phyloP scores from a whole-genome alignment of 148 eudicot genomes.

The Camellia lanceoleosa region DNA sequence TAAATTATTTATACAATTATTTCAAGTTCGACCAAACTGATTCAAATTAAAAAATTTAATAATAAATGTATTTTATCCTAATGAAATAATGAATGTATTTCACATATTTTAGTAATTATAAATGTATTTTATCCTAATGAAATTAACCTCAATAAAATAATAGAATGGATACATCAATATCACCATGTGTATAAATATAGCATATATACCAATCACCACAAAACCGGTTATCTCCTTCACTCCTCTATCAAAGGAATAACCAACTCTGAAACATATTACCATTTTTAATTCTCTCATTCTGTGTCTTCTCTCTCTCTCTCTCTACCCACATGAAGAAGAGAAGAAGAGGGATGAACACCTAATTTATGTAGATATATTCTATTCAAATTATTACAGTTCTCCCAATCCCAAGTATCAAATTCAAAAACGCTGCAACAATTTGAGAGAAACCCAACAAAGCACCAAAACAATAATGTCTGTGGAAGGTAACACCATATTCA shows the following conservation, averaged over 20 bases:
- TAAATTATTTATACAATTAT: too few relatives aligned
- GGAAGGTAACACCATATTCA: slow-evolving; percentile 24
- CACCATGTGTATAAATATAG: background rate
- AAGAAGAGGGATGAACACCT: background rate
- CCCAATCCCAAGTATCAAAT: background rate
- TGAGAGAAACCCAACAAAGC: background rate
- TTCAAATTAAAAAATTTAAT: too few relatives aligned
- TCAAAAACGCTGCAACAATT: background rate
- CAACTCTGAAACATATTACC: background rate
- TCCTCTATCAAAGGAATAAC: slow-evolving; percentile 9
- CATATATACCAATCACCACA: background rate
- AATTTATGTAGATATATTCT: background rate
- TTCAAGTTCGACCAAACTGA: too few relatives aligned
- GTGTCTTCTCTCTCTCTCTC: background rate
- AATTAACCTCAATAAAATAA: too few relatives aligned
- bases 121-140: too few relatives aligned
- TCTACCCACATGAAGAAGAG: slow-evolving; percentile 2
- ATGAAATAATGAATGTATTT: too few relatives aligned
- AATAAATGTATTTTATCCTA: too few relatives aligned
- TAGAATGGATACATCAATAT: background rate
- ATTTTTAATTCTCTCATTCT: slow-evolving; percentile 1
- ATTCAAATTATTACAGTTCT: background rate
- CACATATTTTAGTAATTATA: too few relatives aligned
- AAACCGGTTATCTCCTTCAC: background rate
- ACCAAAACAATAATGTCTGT: slow-evolving; percentile 11